phyloP scores from a whole-genome alignment of 345 rosid genomes.

The Murraya paniculata region DNA sequence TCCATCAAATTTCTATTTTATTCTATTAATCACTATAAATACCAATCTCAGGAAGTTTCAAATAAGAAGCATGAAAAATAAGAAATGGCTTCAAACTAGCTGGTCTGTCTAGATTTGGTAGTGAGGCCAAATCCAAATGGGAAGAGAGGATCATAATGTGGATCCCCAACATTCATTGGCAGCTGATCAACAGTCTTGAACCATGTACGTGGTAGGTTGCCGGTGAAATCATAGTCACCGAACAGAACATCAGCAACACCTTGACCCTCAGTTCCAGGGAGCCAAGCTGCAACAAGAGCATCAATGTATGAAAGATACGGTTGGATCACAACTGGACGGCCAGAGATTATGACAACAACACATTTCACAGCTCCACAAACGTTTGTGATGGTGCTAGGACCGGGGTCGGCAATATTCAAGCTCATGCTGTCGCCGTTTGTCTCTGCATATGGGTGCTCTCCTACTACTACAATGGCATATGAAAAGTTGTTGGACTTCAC shows the following conservation, averaged over 20 bases:
- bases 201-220: slow-evolving; percentile 61
- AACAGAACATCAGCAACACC: slow-evolving; percentile 49
- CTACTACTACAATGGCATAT: slow-evolving; percentile 44
- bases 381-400: slow-evolving; percentile 32
- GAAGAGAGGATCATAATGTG: slow-evolving; percentile 54
- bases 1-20: not conserved
- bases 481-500: slow-evolving; percentile 43
- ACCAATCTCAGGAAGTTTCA: not conserved
- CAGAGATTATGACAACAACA: slow-evolving; percentile 39
- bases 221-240: slow-evolving; percentile 50
- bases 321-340: slow-evolving; percentile 47
- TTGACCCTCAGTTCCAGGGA: slow-evolving; percentile 55
- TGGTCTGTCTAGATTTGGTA: slow-evolving; percentile 14
- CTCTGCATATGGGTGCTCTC: slow-evolving; percentile 48
- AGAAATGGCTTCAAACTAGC: not conserved
- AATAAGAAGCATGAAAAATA: not conserved
- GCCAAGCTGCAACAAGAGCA: slow-evolving; percentile 56
- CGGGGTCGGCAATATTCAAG: slow-evolving; percentile 40
- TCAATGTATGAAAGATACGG: slow-evolving; percentile 31
- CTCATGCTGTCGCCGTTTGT: slow-evolving; percentile 40
- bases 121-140: slow-evolving; percentile 62
- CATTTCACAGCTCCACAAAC: slow-evolving; percentile 45
- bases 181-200: slow-evolving; percentile 66
- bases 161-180: slow-evolving; percentile 70
- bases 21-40: not conserved